Percentiles rank a stretch among this genome's conserved stretches.
Conservation (phyloP, 192 early-diverging fungal genomes). For the Backusella luteola region DNA sequence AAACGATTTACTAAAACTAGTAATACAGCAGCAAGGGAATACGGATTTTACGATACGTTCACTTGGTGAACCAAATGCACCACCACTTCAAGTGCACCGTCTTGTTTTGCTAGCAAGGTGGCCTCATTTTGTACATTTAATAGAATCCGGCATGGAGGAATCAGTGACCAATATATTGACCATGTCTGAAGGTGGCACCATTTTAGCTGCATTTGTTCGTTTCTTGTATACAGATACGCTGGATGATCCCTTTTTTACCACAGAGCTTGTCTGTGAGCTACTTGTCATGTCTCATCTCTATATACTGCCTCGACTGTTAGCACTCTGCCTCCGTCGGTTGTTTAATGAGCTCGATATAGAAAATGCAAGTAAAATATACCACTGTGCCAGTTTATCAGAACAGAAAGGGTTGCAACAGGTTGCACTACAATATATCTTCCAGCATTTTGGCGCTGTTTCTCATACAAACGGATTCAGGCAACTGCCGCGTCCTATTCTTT, state of each 20-base stretch:
- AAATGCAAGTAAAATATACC: slow-evolving; percentile 56
- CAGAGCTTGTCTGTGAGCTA: slow-evolving; percentile 48
- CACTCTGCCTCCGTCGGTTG: slow-evolving; percentile 45
- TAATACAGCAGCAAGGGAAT: slow-evolving; percentile 9
- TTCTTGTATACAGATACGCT: slow-evolving; percentile 62
- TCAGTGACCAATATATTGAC: slow-evolving; percentile 41
- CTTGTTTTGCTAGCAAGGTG: slow-evolving; percentile 61
- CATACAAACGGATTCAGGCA: slow-evolving; percentile 53
- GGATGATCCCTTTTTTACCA: slow-evolving; percentile 26
- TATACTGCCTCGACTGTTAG: slow-evolving; percentile 49
- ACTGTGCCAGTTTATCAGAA: slow-evolving; percentile 48
- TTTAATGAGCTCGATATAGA: slow-evolving; percentile 50
- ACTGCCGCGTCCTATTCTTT: slow-evolving; percentile 49
- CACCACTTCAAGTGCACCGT: slow-evolving; percentile 51
- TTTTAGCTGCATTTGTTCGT: slow-evolving; percentile 50
- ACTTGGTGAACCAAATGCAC: slow-evolving; percentile 27
- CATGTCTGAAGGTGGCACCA: slow-evolving; percentile 50
- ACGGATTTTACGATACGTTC: slow-evolving; percentile 54
- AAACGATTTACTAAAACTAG: slow-evolving; percentile 43
- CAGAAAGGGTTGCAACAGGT: slow-evolving; percentile 52
- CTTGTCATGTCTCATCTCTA: slow-evolving; percentile 64
- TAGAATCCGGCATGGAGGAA: slow-evolving; percentile 61
- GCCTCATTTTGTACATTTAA: slow-evolving; percentile 60
- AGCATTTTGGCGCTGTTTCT: slow-evolving; percentile 60
- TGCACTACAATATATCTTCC: slow-evolving; percentile 53